phyloP scores from a whole-genome alignment of 2,329 filamentous ascomycete genomes.

The Trichoderma koningiopsis region DNA sequence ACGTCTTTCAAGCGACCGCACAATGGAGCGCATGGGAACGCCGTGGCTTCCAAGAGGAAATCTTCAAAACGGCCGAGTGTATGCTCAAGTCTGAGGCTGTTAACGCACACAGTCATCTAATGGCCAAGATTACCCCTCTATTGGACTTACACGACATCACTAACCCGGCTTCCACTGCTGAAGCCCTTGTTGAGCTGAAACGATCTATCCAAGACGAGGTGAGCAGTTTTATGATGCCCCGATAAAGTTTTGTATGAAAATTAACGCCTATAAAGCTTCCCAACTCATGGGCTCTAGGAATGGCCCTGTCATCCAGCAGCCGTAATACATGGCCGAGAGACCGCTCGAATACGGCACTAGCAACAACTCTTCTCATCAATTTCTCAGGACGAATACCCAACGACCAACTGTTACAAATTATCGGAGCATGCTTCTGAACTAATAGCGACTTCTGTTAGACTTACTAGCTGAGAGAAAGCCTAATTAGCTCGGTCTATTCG shows the following conservation, averaged over 20 bases:
- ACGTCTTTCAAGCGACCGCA: constrained; percentile 29
- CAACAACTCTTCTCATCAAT: constrained; percentile 33
- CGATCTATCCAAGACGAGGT: constrained; percentile 33
- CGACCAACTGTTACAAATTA: constrained; percentile 32
- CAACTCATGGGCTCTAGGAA: constrained; percentile 34
- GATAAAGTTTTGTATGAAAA: background rate
- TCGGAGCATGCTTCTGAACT: constrained; percentile 33
- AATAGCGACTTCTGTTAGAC: background rate
- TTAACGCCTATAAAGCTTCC: constrained; percentile 29
- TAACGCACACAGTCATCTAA: constrained; percentile 3
- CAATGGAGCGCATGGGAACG: constrained; percentile 34
- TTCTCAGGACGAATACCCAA: constrained; percentile 33
- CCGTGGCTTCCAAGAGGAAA: constrained; percentile 34
- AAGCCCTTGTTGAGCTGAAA: constrained; percentile 29
- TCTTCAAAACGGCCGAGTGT: constrained; percentile 32
- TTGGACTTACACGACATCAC: constrained; percentile 28
- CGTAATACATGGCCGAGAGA: constrained; percentile 29
- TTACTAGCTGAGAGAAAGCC: background rate
- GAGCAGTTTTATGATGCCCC: background rate
- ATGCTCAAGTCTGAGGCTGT: constrained; percentile 30
- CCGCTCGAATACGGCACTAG: constrained; percentile 34
- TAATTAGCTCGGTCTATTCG: background rate
- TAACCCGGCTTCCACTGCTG: constrained; percentile 16
- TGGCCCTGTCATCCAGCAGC: constrained; percentile 30
- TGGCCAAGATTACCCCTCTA: constrained; percentile 28